phyloP scores from a whole-genome alignment of 106 monocot species.

The Dactylorhiza incarnata region DNA sequence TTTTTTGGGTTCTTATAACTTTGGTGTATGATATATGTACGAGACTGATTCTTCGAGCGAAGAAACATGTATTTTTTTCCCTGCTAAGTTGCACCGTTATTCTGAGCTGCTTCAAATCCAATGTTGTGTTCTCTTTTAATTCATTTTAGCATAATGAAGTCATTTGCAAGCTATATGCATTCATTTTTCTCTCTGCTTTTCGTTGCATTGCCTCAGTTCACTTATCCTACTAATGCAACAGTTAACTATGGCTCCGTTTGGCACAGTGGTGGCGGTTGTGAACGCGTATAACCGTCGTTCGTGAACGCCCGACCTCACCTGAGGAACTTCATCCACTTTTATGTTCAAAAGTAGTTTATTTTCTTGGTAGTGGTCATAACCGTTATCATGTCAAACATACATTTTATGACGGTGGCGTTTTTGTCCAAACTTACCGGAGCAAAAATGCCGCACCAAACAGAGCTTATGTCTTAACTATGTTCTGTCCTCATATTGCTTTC shows the following conservation, averaged over 20 bases:
- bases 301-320: no score
- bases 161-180: not conserved
- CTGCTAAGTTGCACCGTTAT: not conserved
- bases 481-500: not conserved
- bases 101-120: not conserved
- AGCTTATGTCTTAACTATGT: not conserved
- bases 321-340: no score
- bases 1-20: no score
- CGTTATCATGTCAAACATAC: no score
- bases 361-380: no score
- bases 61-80: not conserved
- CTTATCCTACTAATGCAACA: not conserved
- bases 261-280: no score
- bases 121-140: not conserved
- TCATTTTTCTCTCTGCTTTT: not conserved
- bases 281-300: no score
- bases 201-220: not conserved
- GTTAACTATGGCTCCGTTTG: no score
- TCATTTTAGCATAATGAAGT: not conserved
- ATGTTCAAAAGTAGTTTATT: no score
- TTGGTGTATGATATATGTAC: not conserved
- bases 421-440: no score
- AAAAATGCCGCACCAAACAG: no score
- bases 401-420: no score
- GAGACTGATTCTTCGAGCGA: not conserved